Base-by-base conservation (phyloP, 2,329 filamentous ascomycete genomes). In the Fusarium sp. region DNA sequence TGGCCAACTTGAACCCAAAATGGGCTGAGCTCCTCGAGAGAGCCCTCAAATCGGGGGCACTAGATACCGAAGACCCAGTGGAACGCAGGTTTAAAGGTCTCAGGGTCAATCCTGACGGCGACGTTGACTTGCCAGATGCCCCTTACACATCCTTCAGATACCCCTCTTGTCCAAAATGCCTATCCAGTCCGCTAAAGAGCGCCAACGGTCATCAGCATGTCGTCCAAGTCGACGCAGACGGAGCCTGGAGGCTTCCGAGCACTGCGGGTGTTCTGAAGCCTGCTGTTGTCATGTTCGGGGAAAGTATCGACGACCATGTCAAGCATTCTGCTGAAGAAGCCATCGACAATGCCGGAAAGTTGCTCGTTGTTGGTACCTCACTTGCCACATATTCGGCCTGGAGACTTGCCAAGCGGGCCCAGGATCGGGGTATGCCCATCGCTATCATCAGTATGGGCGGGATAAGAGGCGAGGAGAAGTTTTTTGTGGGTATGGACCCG, bases 301-400 rank as follows among this genome's bases (percentile, higher is more conserved):
- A 98, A 79, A 94, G 88, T 61, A 97, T 98, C 48, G 83, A 87
- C 0, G 78, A 80, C 2, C 74, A 80, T 2, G 89, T 94, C 35
- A 97, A 96, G 77, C 78, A 81, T 3, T 89, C 88, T 1, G 95
- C 94, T 3, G 94, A 98, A 75, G 81, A 88, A 27, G 91, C 91
- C 14, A 88, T 98, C 48, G 92, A 97, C 73, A 85, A 85, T 27
- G 91, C 93, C 2, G 89, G 88, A 8, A 87, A 88, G 60, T 79
- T 98, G 35, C 82, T 98, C 21, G 86, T 98, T 11, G 78, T 98
- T 17, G 96, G 94, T 6, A 97, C 93, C 35, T 97, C 93, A 63
- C 84, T 98, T 46, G 96, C 96, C 8, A 98, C 96, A 0, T 98
- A 97, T 77, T 97, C 94, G 13, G 96, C 96, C 0, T 99, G 94